Base-by-base conservation (phyloP, 2,329 filamentous ascomycete genomes). In the Diatrype stigma region DNA sequence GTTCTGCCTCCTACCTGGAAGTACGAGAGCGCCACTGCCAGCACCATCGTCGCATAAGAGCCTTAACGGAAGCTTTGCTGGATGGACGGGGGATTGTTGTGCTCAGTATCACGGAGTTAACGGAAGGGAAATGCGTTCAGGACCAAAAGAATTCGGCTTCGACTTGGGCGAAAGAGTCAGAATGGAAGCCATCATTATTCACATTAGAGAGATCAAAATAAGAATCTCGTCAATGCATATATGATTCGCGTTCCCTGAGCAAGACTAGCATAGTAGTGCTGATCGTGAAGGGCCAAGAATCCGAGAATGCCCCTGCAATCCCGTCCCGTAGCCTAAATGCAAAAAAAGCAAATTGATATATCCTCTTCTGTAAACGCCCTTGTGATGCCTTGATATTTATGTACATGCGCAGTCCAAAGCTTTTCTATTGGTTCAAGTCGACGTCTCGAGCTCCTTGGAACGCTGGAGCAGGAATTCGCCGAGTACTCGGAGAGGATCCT, bases 21-120 rank as follows among this genome's bases (percentile, higher is more conserved):
- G 82, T 97, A 97, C 85, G 93, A 97, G 89, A 90, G 84, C 75
- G 90, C 93, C 74, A 97, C 93, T 67, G 93, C 93, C 78, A 89
- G 83, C 84, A 96, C 91, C 73, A 81, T 96, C 69, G 91, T 96
- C 75, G 85, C 91, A 76, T 96, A 93, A 86, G 21, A 7, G 75
- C 72, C 68, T 55, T 23, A 28, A 50, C 46, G 55, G 51, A 55
- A 46, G 52, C 51, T 55, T 53, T 53, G 48, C 52, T 57, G 60
- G 55, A 60, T 59, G 45, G 56, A 53, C 45, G 51, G 51, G 57
- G 56, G 56, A 56, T 51, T 56, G 60, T 12, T 49, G 51, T n/a
- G n/a, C n/a, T n/a, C n/a, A 55, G 48, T 54, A 52, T 60, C 62
- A 66, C 55, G 65, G 65, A 65, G 65, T 67, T 67, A 53, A 56